These are phyloP conservation scores for Botrytis cinerea DNA, from an alignment of 2,329 filamentous ascomycete species.

Conservation along the genomic window DNA sequence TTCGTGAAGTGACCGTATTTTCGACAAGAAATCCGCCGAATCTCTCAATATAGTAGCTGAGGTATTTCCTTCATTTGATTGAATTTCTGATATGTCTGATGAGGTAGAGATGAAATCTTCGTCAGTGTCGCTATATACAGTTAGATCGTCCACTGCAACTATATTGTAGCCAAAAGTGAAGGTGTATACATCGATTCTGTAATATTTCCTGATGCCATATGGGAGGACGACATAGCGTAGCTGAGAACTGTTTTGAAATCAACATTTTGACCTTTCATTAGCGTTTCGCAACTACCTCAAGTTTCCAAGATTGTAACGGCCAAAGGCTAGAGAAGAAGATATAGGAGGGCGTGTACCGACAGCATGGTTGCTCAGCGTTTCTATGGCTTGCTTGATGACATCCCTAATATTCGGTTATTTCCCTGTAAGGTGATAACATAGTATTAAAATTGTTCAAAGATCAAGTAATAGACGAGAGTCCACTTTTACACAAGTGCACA, in stretches of 20 bases:
- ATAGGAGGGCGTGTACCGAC: constrained; percentile 11
- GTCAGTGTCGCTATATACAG: constrained; percentile 9
- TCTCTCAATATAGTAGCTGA: constrained; percentile 35
- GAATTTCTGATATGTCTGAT: constrained; percentile 12
- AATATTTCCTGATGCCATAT: constrained; percentile 6
- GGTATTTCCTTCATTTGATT: neutral
- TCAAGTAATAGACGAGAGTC: neutral
- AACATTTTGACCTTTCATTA: constrained; percentile 15
- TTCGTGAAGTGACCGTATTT: constrained; percentile 49
- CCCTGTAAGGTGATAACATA: constrained; percentile 13
- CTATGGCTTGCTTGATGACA: constrained; percentile 15
- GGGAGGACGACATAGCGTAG: constrained; percentile 16
- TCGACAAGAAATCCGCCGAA: constrained; percentile 49
- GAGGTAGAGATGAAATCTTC: constrained; percentile 18
- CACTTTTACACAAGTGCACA: constrained; percentile 19
- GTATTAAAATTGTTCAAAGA: constrained; percentile 2
- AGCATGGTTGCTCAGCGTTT: constrained; percentile 20
- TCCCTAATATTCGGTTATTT: constrained; percentile 16
- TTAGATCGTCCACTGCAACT: neutral
- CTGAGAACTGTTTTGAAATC: constrained; percentile 21
- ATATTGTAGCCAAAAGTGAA: neutral
- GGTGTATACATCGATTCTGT: constrained; percentile 16
- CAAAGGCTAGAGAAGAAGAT: constrained; percentile 8
- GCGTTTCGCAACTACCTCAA: constrained; percentile 11
- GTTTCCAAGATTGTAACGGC: constrained; percentile 5